A percentile compares a stretch with the other conserved stretches of the same genome.
These are phyloP conservation scores for Colletotrichum costaricense DNA, from an alignment of 2,329 filamentous ascomycete genomes.

Conservation along the genomic window DNA sequence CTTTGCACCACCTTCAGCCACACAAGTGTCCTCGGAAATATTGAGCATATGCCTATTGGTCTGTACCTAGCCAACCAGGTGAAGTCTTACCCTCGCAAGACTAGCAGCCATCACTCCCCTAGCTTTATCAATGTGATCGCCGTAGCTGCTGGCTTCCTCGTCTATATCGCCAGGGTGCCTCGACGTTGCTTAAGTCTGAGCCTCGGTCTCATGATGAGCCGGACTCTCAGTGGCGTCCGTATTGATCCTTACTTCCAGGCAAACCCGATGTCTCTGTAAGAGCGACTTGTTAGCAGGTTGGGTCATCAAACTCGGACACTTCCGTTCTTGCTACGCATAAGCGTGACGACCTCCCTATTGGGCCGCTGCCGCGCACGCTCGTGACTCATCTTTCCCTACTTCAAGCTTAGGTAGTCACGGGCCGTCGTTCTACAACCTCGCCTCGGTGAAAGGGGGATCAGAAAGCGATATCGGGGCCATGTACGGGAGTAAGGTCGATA, in stretches of 20 bases:
- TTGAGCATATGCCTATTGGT: background rate
- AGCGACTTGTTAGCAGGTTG: background rate
- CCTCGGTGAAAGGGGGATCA: background rate
- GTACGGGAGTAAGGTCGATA: background rate
- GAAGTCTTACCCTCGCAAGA: background rate
- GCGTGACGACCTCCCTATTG: background rate
- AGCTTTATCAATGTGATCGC: background rate
- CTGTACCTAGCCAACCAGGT: too few species aligned
- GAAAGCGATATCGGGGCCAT: background rate
- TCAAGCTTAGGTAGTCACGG: background rate
- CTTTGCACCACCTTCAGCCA: background rate
- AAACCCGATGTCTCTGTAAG: background rate
- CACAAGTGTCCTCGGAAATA: background rate
- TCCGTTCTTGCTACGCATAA: background rate
- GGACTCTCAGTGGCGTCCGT: background rate
- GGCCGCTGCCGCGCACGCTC: background rate
- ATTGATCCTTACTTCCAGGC: background rate
- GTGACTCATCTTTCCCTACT: background rate
- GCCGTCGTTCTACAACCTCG: background rate
- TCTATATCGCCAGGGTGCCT: background rate
- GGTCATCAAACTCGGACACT: background rate
- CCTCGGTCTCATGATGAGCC: background rate
- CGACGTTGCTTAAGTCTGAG: background rate
- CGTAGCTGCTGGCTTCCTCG: background rate
- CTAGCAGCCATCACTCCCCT: background rate